A percentile compares a stretch with the other conserved stretches of the same genome.
These are phyloP conservation scores for Gracilariopsis chorda DNA, from an alignment of 23 red algal genomes.

Conservation along the genomic window DNA sequence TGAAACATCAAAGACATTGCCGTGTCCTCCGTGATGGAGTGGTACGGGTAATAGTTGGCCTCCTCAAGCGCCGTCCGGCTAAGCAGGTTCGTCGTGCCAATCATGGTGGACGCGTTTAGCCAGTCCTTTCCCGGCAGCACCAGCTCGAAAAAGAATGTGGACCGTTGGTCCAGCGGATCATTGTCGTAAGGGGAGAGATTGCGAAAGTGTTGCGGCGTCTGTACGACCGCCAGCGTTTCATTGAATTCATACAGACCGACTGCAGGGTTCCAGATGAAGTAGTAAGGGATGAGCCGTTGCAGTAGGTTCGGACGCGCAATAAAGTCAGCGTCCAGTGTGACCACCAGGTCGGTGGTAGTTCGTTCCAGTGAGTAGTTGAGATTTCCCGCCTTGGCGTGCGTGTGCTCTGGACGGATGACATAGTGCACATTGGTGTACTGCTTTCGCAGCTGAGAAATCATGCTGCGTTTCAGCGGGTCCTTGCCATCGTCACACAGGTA, in stretches of 20 bases:
- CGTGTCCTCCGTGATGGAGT: conserved; percentile 65
- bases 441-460: conserved; percentile 53
- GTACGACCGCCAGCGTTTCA: conserved; percentile 48
- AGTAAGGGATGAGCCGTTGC: conserved; percentile 58
- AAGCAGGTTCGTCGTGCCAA: conserved; percentile 60
- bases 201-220: conserved; percentile 60
- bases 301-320: conserved; percentile 45
- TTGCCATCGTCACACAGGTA: conserved; percentile 70
- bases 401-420: conserved; percentile 47
- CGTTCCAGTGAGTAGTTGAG: conserved; percentile 53
- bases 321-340: conserved; percentile 71
- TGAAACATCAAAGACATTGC: conserved; percentile 58
- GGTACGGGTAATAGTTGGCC: conserved; percentile 62
- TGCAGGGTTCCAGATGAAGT: conserved; percentile 47
- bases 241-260: conserved; percentile 54
- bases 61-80: conserved; percentile 4
- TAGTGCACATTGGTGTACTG: conserved; percentile 64
- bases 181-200: conserved; percentile 62
- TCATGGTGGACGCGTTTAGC: conserved; percentile 66
- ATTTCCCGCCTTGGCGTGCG: conserved; percentile 66
- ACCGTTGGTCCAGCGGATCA: conserved; percentile 62
- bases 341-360: conserved; percentile 47
- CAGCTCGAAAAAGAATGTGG: conserved; percentile 49
- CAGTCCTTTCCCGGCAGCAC: conserved; percentile 63
- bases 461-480: conserved; percentile 25